These are phyloP conservation scores for Huntiella omanensis DNA, from an alignment of 2,329 filamentous ascomycete species.

Conservation along the genomic window DNA sequence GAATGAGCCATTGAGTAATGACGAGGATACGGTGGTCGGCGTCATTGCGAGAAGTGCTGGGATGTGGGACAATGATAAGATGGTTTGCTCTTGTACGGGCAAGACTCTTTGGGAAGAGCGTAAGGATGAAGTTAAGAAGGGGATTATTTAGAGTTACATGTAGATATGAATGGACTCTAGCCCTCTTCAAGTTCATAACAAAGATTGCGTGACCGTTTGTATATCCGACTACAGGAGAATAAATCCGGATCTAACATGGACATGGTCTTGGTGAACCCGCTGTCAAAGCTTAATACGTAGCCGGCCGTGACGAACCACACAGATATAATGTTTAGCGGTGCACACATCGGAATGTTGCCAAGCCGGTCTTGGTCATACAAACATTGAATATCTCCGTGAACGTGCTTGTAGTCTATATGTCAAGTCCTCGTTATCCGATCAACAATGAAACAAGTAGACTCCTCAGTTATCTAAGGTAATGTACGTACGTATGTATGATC, in stretches of 20 bases:
- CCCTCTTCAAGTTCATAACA: neutral
- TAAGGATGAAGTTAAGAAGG: slow-evolving; percentile 70
- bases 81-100: slow-evolving; percentile 89
- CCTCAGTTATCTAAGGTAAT: too few species aligned
- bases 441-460: too few species aligned
- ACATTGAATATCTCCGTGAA: too few species aligned
- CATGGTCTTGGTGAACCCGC: too few species aligned
- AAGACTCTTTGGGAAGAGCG: slow-evolving; percentile 98
- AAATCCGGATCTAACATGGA: neutral
- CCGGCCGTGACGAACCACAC: too few species aligned
- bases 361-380: too few species aligned
- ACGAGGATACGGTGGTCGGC: slow-evolving; percentile 71
- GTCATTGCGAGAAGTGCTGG: slow-evolving; percentile 90
- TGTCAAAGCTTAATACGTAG: too few species aligned
- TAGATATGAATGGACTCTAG: neutral
- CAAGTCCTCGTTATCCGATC: too few species aligned
- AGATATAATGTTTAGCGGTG: too few species aligned
- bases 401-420: too few species aligned
- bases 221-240: neutral
- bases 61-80: slow-evolving; percentile 99
- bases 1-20: slow-evolving; percentile 42
- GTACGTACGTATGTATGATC: too few species aligned
- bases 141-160: slow-evolving; percentile 53
- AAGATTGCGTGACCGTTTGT: neutral
- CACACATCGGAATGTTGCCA: too few species aligned